These are phyloP conservation scores for Leccinum rimulosum DNA, from an alignment of 768 basidiomycete species.

Conservation along the genomic window DNA sequence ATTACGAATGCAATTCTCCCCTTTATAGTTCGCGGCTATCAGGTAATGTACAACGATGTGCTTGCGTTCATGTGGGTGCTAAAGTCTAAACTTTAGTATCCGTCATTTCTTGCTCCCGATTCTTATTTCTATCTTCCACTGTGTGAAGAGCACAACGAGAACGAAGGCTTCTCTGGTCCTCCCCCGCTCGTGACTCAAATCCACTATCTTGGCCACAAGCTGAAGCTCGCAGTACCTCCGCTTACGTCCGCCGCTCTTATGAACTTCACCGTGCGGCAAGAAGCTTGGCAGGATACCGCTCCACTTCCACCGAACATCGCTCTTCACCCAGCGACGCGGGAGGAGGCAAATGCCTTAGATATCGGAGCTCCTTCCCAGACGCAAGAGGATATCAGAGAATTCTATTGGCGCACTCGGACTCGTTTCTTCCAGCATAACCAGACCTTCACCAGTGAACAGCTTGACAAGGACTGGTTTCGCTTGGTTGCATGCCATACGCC, in stretches of 20 bases:
- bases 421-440: slow-evolving; percentile 23
- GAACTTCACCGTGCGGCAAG: slow-evolving; percentile 35
- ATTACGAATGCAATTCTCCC: slow-evolving; percentile 36
- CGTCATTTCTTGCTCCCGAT: slow-evolving; percentile 44
- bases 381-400: slow-evolving; percentile 40
- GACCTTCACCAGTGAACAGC: slow-evolving; percentile 26
- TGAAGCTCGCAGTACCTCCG: slow-evolving; percentile 41
- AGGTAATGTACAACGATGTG: slow-evolving; percentile 27
- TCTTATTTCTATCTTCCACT: slow-evolving; percentile 42
- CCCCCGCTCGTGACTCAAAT: slow-evolving; percentile 33
- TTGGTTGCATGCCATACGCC: slow-evolving; percentile 42
- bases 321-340: slow-evolving; percentile 36
- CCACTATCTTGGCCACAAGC: slow-evolving; percentile 40
- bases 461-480: slow-evolving; percentile 51
- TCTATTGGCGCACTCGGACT: slow-evolving; percentile 37
- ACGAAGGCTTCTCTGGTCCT: slow-evolving; percentile 31
- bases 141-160: slow-evolving; percentile 25
- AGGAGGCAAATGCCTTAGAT: slow-evolving; percentile 30
- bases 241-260: slow-evolving; percentile 41
- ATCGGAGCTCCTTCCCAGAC: slow-evolving; percentile 31
- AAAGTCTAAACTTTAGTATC: slow-evolving; percentile 31
- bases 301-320: slow-evolving; percentile 23
- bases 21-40: slow-evolving; percentile 41
- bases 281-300: slow-evolving; percentile 33
- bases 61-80: background rate